A percentile compares a stretch with the other conserved stretches of the same genome.
phyloP scores from a whole-genome alignment of 2,329 filamentous ascomycete species.

The Xylaria multiplex region DNA sequence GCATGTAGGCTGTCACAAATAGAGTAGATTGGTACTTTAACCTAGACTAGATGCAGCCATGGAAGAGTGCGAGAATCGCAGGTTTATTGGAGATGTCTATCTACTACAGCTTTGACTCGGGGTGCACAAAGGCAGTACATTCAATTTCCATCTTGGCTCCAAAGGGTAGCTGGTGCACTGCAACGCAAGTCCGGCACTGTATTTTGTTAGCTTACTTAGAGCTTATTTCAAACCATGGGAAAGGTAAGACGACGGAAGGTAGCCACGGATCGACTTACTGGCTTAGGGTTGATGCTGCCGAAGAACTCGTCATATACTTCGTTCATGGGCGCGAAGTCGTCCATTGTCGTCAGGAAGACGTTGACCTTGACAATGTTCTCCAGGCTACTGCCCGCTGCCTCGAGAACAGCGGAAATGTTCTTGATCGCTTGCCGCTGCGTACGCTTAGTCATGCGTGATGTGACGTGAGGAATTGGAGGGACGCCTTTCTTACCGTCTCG shows the following conservation, averaged over 20 bases:
- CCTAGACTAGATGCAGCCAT: too few species aligned
- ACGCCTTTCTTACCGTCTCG: slow-evolving; percentile 54
- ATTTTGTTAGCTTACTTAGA: slow-evolving; percentile 5
- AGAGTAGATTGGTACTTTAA: too few species aligned
- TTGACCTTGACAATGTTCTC: slow-evolving; percentile 74
- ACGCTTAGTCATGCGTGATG: slow-evolving; percentile 16
- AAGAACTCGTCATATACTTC: slow-evolving; percentile 64
- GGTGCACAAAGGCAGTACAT: slow-evolving; percentile 63
- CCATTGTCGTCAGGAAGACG: slow-evolving; percentile 72
- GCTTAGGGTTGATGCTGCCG: slow-evolving; percentile 54
- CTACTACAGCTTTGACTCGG: slow-evolving; percentile 30
- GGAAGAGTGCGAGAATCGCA: too few species aligned
- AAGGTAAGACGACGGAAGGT: not conserved
- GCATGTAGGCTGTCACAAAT: too few species aligned
- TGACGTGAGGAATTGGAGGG: not conserved
- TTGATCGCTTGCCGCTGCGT: slow-evolving; percentile 63
- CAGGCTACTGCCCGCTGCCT: slow-evolving; percentile 67
- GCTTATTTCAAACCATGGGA: not conserved
- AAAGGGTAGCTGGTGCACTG: slow-evolving; percentile 76
- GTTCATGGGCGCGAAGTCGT: slow-evolving; percentile 69
- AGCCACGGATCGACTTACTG: slow-evolving; percentile 54
- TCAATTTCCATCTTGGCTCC: slow-evolving; percentile 80
- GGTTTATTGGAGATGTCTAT: slow-evolving; percentile 13
- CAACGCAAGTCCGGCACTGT: slow-evolving; percentile 72
- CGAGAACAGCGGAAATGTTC: slow-evolving; percentile 68